Percentiles rank a stretch among this genome's conserved stretches.
These are phyloP conservation scores for Aspergillus latus DNA, from an alignment of 2,329 filamentous ascomycete genomes.

Conservation along the genomic window DNA sequence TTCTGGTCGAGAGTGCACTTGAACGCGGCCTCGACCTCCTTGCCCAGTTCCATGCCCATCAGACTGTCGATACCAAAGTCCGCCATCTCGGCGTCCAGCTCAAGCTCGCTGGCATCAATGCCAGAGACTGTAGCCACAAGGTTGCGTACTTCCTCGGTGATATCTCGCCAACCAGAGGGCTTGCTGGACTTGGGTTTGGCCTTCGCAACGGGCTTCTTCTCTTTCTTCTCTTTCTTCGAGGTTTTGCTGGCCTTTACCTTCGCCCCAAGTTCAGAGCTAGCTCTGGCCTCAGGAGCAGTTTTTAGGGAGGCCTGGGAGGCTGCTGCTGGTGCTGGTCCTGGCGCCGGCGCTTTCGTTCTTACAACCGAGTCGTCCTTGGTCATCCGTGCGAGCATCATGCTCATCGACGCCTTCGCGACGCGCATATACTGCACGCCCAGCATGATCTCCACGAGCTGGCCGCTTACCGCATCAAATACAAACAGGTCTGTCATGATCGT, in stretches of 20 bases:
- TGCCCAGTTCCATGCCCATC: constrained; percentile 49
- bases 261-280: too few relatives aligned
- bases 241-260: not conserved
- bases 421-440: constrained; percentile 30
- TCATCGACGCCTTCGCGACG: constrained; percentile 23
- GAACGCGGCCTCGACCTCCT: constrained; percentile 44
- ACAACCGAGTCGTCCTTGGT: not conserved
- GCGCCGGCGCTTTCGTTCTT: not conserved
- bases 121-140: constrained; percentile 23
- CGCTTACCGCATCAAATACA: constrained; percentile 28
- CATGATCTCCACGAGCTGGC: constrained; percentile 28
- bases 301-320: not conserved
- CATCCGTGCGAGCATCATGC: constrained; percentile 16
- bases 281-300: not conserved
- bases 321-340: not conserved
- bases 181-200: not conserved
- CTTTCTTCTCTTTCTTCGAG: not conserved
- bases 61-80: constrained; percentile 28
- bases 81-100: constrained; percentile 31
- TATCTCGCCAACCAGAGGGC: not conserved
- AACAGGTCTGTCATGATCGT: constrained; percentile 31
- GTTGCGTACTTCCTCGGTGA: not conserved
- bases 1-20: constrained; percentile 27
- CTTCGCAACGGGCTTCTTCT: not conserved
- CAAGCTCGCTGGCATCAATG: constrained; percentile 40